Base-by-base conservation (phyloP, 306 rosid species). In the Quercus robur region DNA sequence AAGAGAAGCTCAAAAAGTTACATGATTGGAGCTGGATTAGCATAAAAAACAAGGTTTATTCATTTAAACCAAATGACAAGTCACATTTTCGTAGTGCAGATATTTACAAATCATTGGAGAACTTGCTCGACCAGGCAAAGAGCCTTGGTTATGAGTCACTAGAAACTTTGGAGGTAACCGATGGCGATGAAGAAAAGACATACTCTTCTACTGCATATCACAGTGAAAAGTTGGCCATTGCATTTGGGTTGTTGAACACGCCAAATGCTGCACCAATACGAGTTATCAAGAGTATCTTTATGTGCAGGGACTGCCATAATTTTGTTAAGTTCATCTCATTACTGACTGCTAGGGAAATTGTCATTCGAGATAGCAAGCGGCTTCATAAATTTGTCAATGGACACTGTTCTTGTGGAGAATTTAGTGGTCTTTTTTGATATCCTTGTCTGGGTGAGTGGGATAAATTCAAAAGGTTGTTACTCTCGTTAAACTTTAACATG, bases 21-120 rank as follows among this genome's bases (percentile, higher is more conserved):
- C 77, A 83, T 57, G 97, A 95, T 80, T 95, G 92, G 95, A 95
- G 99, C 87, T 87, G 97, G 97, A 90, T 95, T 82, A 90, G 89
- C 88, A 87, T 91, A 77, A 91, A 85, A 76, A 87, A 90, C 62
- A 91, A 62, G 88, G 87, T 91, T 28, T 84, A 87, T 82, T 91
- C 93, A 56, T 95, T 95, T 77, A 76, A 88, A 87, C 88, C 93
- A 2, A 87, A 86, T 21, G 97, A 89, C 75, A 86, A 84, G 67
- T 84, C 85, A 33, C 82, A 86, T 73, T 57, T 80, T 79, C 82
- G 79, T 49, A 82, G 80, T 67, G 74, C 81, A 71, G 82, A 66
- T 21, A 41, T 85, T 66, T 77, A 85, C 77, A 75, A 86, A 25
- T 86, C 86, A 46, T 78, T 92, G 81, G 91, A 87, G 54, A 82